These are phyloP conservation scores for Epithemia pelagica DNA, from an alignment of 108 stramenopile genomes.

Conservation along the genomic window DNA sequence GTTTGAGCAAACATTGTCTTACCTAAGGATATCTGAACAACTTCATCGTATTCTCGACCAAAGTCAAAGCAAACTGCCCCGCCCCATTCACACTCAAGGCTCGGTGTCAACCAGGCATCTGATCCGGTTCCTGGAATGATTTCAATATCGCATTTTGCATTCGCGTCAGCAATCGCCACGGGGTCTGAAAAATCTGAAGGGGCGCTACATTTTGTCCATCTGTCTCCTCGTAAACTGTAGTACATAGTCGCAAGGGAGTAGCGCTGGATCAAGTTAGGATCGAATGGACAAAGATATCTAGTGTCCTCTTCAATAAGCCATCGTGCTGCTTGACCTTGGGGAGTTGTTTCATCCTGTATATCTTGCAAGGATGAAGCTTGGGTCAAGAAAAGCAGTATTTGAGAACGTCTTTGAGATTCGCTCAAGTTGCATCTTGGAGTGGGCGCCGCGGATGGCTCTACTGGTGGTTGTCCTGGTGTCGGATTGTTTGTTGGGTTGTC, in stretches of 20 bases:
- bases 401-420: slow-evolving; percentile 13
- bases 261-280: slow-evolving; percentile 35
- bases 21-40: slow-evolving; percentile 8
- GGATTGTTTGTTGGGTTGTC: too few relatives aligned
- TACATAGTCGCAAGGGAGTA: slow-evolving; percentile 50
- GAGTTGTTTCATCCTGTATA: slow-evolving; percentile 25
- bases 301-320: slow-evolving; percentile 50
- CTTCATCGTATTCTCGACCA: slow-evolving; percentile 2
- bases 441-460: slow-evolving; percentile 15
- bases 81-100: slow-evolving; percentile 56
- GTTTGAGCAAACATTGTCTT: too few relatives aligned
- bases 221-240: slow-evolving; percentile 34
- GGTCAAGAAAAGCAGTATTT: slow-evolving; percentile 26
- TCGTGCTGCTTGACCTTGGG: slow-evolving; percentile 30
- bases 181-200: slow-evolving; percentile 27
- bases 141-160: slow-evolving; percentile 30
- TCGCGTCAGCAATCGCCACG: slow-evolving; percentile 30
- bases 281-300: slow-evolving; percentile 32
- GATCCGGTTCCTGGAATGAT: slow-evolving; percentile 18
- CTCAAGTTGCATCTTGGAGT: slow-evolving; percentile 34
- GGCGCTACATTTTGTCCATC: slow-evolving; percentile 57
- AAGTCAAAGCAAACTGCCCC: slow-evolving; percentile 43
- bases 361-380: slow-evolving; percentile 20
- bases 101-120: slow-evolving; percentile 55
- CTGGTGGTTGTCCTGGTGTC: background rate